Conservation (phyloP, 768 basidiomycete species). For the Harrya chromipes region DNA sequence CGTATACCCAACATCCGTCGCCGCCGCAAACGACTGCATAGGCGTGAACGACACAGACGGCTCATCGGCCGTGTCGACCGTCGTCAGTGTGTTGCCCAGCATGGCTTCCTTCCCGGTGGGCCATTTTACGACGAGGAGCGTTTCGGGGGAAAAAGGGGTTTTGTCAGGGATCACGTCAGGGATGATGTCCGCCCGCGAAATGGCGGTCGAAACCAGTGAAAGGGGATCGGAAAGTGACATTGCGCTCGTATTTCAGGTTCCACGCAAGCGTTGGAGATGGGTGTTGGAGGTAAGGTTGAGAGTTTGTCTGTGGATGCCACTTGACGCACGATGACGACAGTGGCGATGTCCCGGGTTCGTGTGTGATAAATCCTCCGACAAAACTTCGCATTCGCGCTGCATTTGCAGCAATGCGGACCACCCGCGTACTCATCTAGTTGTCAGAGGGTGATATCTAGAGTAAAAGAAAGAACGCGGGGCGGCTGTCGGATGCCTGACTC, state of each 20-base stretch:
- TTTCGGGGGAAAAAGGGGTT: slow-evolving; percentile 25
- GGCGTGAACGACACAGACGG: slow-evolving; percentile 48
- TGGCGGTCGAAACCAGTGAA: slow-evolving; percentile 12
- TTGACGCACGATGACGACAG: slow-evolving; percentile 11
- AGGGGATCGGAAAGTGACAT: slow-evolving; percentile 30
- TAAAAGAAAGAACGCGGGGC: too few relatives aligned
- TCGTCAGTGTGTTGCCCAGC: slow-evolving; percentile 37
- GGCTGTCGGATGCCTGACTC: too few relatives aligned
- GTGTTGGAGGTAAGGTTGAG: neutral
- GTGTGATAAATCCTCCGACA: neutral
- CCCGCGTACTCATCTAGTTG: neutral
- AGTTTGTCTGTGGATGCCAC: neutral
- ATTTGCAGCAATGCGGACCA: neutral
- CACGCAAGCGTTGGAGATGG: neutral
- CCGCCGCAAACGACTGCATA: slow-evolving; percentile 33
- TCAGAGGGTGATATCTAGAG: too few relatives aligned
- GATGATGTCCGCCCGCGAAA: slow-evolving; percentile 22
- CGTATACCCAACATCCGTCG: slow-evolving; percentile 42
- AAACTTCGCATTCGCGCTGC: neutral
- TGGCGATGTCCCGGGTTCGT: neutral
- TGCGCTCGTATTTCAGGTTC: neutral
- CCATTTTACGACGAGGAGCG: slow-evolving; percentile 28
- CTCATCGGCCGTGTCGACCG: slow-evolving; percentile 44
- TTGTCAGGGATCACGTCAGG: slow-evolving; percentile 30
- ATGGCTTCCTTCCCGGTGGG: slow-evolving; percentile 31